A percentile compares a stretch with the other conserved stretches of the same genome.
These are phyloP conservation scores for Forsythia suspensa DNA, from an alignment of 257 asterid genomes.

Conservation along the genomic window DNA sequence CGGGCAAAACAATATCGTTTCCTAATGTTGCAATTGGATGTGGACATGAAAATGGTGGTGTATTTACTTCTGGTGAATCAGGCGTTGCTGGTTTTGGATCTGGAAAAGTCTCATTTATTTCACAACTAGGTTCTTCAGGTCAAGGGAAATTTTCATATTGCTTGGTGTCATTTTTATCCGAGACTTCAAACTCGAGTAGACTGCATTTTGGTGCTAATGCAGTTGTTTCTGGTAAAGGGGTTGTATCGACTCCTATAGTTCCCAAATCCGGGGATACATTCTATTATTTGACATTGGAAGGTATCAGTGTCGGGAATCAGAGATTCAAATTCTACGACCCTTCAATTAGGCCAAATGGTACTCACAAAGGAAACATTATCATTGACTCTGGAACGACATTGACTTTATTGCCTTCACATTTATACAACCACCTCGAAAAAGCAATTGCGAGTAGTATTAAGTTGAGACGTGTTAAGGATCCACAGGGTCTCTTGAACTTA, in stretches of 20 bases:
- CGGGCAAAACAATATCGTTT: constrained; percentile 5
- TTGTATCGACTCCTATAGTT: constrained; percentile 49
- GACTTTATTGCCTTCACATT: constrained; percentile 37
- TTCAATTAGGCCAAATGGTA: background rate
- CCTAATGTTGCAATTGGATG: constrained; percentile 52
- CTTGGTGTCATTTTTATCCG: constrained; percentile 29
- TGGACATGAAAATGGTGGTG: constrained; percentile 38
- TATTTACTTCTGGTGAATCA: constrained; percentile 26
- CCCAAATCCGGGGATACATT: constrained; percentile 16
- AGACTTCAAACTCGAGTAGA: constrained; percentile 32
- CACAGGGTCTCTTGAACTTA: constrained; percentile 26
- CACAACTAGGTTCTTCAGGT: constrained; percentile 42
- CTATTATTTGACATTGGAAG: constrained; percentile 55
- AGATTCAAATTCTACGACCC: constrained; percentile 17
- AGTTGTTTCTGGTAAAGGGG: constrained; percentile 36
- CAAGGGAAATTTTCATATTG: constrained; percentile 66
- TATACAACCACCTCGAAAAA: constrained; percentile 24
- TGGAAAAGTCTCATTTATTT: constrained; percentile 42
- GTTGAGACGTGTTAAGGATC: constrained; percentile 17
- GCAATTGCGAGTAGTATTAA: constrained; percentile 20
- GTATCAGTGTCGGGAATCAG: constrained; percentile 36
- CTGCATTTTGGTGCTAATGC: constrained; percentile 47
- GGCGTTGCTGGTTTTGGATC: constrained; percentile 76
- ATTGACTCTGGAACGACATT: constrained; percentile 66
- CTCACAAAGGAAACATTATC: constrained; percentile 41